phyloP scores from a whole-genome alignment of 2,329 filamentous ascomycete genomes.

The Venturia oleaginea region DNA sequence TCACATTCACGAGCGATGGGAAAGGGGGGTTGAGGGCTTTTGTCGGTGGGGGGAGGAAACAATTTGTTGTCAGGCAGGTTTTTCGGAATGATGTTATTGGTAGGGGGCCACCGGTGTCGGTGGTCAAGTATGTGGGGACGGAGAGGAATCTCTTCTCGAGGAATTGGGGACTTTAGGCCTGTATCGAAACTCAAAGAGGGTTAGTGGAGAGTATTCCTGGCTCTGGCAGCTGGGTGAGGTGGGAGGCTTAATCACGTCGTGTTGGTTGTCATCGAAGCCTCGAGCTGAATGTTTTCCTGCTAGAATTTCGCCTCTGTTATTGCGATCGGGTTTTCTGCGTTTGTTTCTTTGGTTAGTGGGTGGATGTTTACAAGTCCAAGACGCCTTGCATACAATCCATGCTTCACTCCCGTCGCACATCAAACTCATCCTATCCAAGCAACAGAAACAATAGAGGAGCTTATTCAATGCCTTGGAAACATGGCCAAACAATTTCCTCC shows the following conservation, averaged over 20 bases:
- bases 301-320: no score
- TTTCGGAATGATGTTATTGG: not conserved
- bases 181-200: no score
- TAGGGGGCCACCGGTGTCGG: no score
- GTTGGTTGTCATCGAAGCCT: no score
- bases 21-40: not conserved
- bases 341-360: not conserved
- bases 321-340: not conserved
- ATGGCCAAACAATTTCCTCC: no score
- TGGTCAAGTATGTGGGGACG: not conserved
- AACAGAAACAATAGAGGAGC: not conserved
- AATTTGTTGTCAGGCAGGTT: slow-evolving; percentile 4
- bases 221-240: no score
- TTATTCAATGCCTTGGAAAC: not conserved
- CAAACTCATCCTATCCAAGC: not conserved
- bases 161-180: not conserved
- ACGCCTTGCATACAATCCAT: not conserved
- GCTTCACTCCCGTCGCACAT: not conserved
- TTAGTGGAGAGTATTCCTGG: no score
- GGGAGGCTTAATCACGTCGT: no score
- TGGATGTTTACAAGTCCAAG: not conserved
- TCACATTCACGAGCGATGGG: not conserved
- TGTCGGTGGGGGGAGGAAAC: slow-evolving; percentile 3
- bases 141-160: not conserved
- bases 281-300: no score